Evolutionary conservation across 345 rosid species (phyloP), one percentile per base, ranked within the genome.

Genomic region (Citrus glauca): DNA sequence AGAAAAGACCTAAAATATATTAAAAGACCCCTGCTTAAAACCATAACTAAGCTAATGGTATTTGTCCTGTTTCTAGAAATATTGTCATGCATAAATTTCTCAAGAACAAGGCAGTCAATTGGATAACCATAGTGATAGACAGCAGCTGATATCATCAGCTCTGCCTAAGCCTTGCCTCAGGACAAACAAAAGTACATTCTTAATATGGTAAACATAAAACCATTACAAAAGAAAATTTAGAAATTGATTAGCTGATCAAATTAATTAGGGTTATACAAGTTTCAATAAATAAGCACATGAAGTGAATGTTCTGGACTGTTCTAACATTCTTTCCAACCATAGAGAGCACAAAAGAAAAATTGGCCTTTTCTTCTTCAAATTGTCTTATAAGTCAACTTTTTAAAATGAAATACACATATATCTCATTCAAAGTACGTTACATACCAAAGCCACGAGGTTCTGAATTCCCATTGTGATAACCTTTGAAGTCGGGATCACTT

Each of bases 361-460:
- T 37, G 8, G 8, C 35, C 25, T 67, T 68, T 68, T 27, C 2
- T 3, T 10, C n/a, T 17, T 37, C 9, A 32, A 35, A 68, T 55
- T 25, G 27, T 27, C 56, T 68, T 27, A 16, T 6, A 48, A 50
- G 10, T 53, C 53, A 48, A 53, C 22, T n/a, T 50, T 66, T 53
- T 32, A 2, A 57, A 57, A 66, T 27, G 27, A 11, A 77, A 10
- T 10, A 75, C 9, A 70, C 25, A 71, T 30, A 59, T 57, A 38
- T 61, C 38, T 71, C 27, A 57, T 50, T 20, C 77, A 65, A 9
- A 40, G 33, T 11, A 14, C 40, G 67, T 42, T 65, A 55, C 82
- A 60, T 89, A 96, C 98, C 99, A 81, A 92, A 94, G 77, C 98
- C 98, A 77, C 90, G 89, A 80, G 98, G 99, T 50, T 96, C 98